Evolutionary conservation across 768 basidiomycete genomes (phyloP).

Genomic region (Tephrocybe sp.): DNA sequence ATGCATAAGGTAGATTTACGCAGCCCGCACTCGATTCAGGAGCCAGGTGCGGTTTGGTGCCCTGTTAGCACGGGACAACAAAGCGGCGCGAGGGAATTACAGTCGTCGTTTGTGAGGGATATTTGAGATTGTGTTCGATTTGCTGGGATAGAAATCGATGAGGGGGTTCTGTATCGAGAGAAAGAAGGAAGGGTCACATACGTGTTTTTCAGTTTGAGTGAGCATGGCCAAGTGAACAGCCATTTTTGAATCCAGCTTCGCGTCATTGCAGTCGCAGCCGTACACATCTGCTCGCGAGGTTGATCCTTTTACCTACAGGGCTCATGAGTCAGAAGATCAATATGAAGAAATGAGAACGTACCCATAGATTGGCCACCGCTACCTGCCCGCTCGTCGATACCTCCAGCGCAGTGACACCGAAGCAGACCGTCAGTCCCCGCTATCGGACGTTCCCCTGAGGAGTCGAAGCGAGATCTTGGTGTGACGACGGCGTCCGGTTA

Average conservation of each 20-base stretch:
- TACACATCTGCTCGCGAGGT: constrained; percentile 95
- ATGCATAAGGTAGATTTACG: constrained; percentile 63
- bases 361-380: too few relatives aligned
- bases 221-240: constrained; percentile 70
- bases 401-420: too few relatives aligned
- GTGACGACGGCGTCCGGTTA: too few relatives aligned
- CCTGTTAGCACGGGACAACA: constrained; percentile 91
- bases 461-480: too few relatives aligned
- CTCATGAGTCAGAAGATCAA: too few relatives aligned
- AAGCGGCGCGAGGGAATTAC: constrained; percentile 83
- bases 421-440: too few relatives aligned
- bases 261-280: constrained; percentile 89
- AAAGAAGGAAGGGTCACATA: constrained; percentile 33
- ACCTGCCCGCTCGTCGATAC: too few relatives aligned
- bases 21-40: constrained; percentile 95
- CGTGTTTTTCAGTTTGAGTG: constrained; percentile 92
- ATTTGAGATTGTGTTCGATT: constrained; percentile 95
- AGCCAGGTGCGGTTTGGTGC: constrained; percentile 67
- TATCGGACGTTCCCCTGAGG: too few relatives aligned
- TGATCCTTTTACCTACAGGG: too few relatives aligned
- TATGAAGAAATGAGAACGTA: too few relatives aligned
- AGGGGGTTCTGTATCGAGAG: background rate
- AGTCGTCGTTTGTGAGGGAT: constrained; percentile 83
- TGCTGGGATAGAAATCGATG: too few relatives aligned
- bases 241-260: constrained; percentile 75